Evolutionary conservation across 2,329 filamentous ascomycete genomes (phyloP).

Genomic region (Pseudogymnoascus sp.): DNA sequence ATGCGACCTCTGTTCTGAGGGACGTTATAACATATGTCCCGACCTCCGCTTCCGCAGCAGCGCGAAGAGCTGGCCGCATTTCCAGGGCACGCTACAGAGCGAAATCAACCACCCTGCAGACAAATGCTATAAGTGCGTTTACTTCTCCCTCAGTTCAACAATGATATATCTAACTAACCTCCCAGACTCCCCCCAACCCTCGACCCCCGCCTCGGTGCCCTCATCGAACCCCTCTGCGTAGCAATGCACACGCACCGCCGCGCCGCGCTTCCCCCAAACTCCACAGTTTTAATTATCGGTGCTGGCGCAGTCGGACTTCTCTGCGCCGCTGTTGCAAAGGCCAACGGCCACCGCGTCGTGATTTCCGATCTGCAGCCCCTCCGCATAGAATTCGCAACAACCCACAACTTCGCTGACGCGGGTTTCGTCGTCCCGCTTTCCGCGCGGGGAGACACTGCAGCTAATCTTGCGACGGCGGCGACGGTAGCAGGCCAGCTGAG

Average conservation of each 20-base stretch:
- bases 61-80: conserved; percentile 49
- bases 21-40: conserved; percentile 82
- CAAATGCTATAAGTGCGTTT: conserved; percentile 68
- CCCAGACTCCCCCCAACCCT: conserved; percentile 59
- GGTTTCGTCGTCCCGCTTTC: conserved; percentile 53
- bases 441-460: conserved; percentile 66
- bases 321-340: conserved; percentile 75
- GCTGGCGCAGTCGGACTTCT: conserved; percentile 82
- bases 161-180: background rate
- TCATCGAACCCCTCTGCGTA: conserved; percentile 83
- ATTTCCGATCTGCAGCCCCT: conserved; percentile 76
- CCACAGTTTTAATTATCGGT: conserved; percentile 75
- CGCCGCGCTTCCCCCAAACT: conserved; percentile 62
- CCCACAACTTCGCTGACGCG: conserved; percentile 63
- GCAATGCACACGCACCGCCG: conserved; percentile 78
- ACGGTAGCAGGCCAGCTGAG: background rate
- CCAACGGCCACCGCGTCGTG: conserved; percentile 74
- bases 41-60: conserved; percentile 89
- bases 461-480: conserved; percentile 53
- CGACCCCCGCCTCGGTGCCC: conserved; percentile 74
- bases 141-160: no score
- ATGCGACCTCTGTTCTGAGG: conserved; percentile 69
- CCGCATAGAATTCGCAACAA: conserved; percentile 69
- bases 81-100: conserved; percentile 80
- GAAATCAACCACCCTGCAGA: conserved; percentile 80